Evolutionary conservation across 139 green algal species (phyloP).

Genomic region (Closterium sp.): DNA sequence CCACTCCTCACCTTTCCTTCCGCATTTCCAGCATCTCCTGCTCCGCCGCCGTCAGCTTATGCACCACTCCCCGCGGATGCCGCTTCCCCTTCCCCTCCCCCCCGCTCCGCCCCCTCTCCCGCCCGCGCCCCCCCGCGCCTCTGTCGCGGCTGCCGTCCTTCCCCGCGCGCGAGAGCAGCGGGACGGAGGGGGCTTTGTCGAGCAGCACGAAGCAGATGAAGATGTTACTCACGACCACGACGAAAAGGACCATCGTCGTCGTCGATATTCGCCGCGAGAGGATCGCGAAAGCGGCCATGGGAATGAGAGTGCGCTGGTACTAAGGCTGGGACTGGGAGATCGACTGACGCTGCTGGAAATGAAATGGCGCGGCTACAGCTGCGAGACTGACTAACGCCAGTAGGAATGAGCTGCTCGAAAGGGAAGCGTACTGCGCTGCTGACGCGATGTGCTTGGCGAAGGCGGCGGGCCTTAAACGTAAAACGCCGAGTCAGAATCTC

Average conservation of each 20-base stretch:
- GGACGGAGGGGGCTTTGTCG: background rate
- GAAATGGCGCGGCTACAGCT: too few species aligned
- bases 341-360: background rate
- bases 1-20: background rate
- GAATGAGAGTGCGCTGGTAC: background rate
- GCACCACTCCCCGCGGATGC: background rate
- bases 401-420: too few species aligned
- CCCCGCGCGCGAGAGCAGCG: background rate
- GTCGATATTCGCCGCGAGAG: background rate
- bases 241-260: background rate
- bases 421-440: too few species aligned
- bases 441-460: too few species aligned
- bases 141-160: background rate
- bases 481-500: too few species aligned
- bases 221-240: conserved; percentile 1
- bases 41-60: background rate
- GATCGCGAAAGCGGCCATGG: background rate
- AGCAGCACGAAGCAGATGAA: background rate
- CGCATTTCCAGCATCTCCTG: background rate
- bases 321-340: background rate
- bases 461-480: too few species aligned
- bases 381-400: too few species aligned
- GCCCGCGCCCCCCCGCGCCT: background rate
- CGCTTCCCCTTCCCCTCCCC: background rate
- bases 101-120: background rate